These are phyloP conservation scores for Acacia melanoxylon DNA, from an alignment of 306 rosid species.

Conservation along the genomic window DNA sequence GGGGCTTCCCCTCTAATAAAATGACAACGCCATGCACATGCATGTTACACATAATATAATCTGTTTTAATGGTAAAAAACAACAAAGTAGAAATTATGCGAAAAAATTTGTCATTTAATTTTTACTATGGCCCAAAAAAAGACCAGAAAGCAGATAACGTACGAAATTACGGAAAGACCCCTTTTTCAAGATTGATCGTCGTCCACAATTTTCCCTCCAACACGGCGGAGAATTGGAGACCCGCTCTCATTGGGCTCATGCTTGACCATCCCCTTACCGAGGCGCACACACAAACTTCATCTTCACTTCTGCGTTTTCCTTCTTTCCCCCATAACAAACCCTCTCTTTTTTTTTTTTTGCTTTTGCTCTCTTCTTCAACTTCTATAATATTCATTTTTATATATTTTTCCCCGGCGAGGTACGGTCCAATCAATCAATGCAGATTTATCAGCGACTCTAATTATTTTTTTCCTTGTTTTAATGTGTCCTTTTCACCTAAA, in stretches of 20 bases:
- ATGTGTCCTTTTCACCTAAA: background rate
- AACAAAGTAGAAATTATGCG: background rate
- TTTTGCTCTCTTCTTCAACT: background rate
- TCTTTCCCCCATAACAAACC: slow-evolving; percentile 12
- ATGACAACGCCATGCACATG: no score
- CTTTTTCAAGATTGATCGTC: background rate
- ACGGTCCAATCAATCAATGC: slow-evolving; percentile 13
- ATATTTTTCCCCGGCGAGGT: slow-evolving; percentile 25
- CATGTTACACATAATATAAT: no score
- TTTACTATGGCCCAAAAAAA: no score
- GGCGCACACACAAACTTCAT: background rate
- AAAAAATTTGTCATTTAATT: no score
- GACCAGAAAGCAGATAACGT: background rate
- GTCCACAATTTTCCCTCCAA: slow-evolving; percentile 54
- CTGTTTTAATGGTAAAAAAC: background rate
- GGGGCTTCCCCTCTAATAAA: no score
- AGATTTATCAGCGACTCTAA: background rate
- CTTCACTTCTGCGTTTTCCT: background rate
- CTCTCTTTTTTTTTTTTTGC: background rate
- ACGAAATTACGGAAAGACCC: background rate
- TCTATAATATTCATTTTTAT: background rate
- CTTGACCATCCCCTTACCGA: slow-evolving; percentile 19
- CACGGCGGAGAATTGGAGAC: slow-evolving; percentile 50
- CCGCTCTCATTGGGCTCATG: slow-evolving; percentile 51
- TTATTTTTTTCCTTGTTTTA: background rate